A percentile compares a stretch with the other conserved stretches of the same genome.
These are phyloP conservation scores for Neofusicoccum parvum DNA, from an alignment of 2,329 filamentous ascomycete species.

Conservation along the genomic window DNA sequence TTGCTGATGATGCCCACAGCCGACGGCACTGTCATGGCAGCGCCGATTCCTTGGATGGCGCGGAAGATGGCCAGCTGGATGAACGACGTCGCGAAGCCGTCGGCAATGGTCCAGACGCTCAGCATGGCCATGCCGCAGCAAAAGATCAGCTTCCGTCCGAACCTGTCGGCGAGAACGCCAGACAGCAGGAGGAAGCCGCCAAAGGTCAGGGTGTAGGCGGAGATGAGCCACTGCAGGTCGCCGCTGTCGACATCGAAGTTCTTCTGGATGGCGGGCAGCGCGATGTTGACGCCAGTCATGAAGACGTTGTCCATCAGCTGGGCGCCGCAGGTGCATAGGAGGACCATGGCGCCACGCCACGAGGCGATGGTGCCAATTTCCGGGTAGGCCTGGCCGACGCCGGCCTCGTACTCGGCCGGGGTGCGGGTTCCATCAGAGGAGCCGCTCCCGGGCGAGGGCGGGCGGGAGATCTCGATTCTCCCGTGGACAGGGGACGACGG, in stretches of 20 bases:
- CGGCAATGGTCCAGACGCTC: conserved; percentile 45
- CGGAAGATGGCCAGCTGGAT: conserved; percentile 47
- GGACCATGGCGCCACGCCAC: conserved; percentile 42
- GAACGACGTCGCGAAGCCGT: conserved; percentile 49
- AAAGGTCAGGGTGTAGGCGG: conserved; percentile 30
- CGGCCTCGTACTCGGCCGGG: conserved; percentile 11
- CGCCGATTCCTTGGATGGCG: conserved; percentile 51
- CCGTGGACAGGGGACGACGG: conserved; percentile 16
- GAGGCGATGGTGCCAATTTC: conserved; percentile 41
- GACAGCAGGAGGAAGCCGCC: conserved; percentile 26
- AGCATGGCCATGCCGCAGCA: conserved; percentile 36
- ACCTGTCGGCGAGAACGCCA: conserved; percentile 39
- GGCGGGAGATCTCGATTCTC: neutral
- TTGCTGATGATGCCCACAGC: conserved; percentile 49
- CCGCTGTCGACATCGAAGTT: conserved; percentile 19
- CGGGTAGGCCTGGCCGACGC: conserved; percentile 25
- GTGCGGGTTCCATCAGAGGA: conserved; percentile 1
- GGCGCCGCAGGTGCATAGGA: conserved; percentile 46
- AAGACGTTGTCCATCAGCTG: conserved; percentile 50
- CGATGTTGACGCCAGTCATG: conserved; percentile 27
- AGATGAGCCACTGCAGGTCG: conserved; percentile 24
- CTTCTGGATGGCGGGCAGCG: conserved; percentile 22
- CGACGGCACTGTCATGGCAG: conserved; percentile 51
- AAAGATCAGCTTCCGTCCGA: conserved; percentile 43
- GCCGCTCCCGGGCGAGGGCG: conserved; percentile 5